Evolutionary conservation across 108 stramenopile genomes (phyloP), one percentile per base, ranked within the genome.

Genomic region (Epithemia pelagica): DNA sequence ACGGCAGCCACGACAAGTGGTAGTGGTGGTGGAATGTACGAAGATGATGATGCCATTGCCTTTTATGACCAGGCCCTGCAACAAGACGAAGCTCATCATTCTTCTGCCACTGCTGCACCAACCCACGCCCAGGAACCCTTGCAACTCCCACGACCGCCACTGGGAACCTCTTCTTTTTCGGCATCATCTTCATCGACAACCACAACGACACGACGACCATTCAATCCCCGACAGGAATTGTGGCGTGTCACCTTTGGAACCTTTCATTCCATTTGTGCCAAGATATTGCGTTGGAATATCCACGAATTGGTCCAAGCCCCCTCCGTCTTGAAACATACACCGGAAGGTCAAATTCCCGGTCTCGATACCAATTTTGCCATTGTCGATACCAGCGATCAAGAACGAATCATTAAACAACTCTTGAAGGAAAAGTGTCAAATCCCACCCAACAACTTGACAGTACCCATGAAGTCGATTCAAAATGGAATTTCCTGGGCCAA

Each of bases 251-350:
- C 84, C 0, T 62, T 92, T 26, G 90, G 90, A n/a, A 92, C 90
- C 25, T 92, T 92, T 69, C 90, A 92, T 68, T 89, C 87, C n/a
- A 75, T 89, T 10, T 92, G 90, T 71, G 77, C 90, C 72, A 92
- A 85, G 62, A 85, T 92, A 59, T 59, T 92, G 58, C 71, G 90
- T 25, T 83, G 67, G 66, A 87, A 88, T 79, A 87, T 86, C 0
- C 68, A 65, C 22, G 68, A 80, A 30, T 66, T 89, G 51, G 70
- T 61, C 8, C 46, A 72, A 2, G 58, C 88, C 27, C 83, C 87
- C 10, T 86, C 82, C 54, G 78, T 70, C 28, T 58, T 74, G 64
- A 21, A 70, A 51, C 61, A 31, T 31, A 28, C 33, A 22, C 29
- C 59, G 26, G 72, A 69, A 58, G 63, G 62, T 21, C 31, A 54